Percentiles rank a stretch among this genome's conserved stretches.
These are phyloP conservation scores for Corymbia citriodora DNA, from an alignment of 441 rosid genomes.

Conservation along the genomic window DNA sequence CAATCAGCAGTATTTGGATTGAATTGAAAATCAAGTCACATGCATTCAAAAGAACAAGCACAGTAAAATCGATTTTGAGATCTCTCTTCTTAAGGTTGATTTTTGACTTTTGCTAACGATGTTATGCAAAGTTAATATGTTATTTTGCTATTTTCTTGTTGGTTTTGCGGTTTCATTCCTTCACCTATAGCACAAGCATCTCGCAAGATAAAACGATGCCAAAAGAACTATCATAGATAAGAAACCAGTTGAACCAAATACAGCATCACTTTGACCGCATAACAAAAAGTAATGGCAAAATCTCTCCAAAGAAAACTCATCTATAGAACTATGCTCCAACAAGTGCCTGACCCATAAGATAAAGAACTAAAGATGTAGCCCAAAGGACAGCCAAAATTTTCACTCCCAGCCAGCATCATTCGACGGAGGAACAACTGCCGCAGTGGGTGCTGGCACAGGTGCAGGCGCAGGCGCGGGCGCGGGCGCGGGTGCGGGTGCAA, in stretches of 20 bases:
- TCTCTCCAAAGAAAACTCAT: background rate
- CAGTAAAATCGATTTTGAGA: background rate
- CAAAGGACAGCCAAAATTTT: background rate
- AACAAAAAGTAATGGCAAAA: background rate
- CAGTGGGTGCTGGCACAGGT: constrained; percentile 17
- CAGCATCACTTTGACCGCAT: background rate
- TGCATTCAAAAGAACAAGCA: background rate
- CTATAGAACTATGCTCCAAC: background rate
- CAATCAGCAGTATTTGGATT: background rate
- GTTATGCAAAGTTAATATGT: no score
- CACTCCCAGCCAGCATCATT: constrained; percentile 34
- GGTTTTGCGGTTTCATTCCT: background rate
- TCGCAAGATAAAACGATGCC: background rate
- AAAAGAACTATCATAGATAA: background rate
- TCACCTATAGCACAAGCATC: background rate
- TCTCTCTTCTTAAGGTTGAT: background rate
- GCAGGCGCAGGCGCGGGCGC: background rate
- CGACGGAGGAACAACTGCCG: background rate
- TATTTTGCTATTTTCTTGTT: background rate
- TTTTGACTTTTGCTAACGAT: background rate
- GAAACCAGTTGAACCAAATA: background rate
- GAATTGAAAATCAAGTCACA: background rate
- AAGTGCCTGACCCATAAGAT: background rate
- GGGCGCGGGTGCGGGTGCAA: constrained; percentile 24
- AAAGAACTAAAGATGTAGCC: background rate